Percentiles rank a stretch among this genome's conserved stretches.
Evolutionary conservation across 352 stramenopile species (phyloP).

Genomic region (Globisporangium nunn): DNA sequence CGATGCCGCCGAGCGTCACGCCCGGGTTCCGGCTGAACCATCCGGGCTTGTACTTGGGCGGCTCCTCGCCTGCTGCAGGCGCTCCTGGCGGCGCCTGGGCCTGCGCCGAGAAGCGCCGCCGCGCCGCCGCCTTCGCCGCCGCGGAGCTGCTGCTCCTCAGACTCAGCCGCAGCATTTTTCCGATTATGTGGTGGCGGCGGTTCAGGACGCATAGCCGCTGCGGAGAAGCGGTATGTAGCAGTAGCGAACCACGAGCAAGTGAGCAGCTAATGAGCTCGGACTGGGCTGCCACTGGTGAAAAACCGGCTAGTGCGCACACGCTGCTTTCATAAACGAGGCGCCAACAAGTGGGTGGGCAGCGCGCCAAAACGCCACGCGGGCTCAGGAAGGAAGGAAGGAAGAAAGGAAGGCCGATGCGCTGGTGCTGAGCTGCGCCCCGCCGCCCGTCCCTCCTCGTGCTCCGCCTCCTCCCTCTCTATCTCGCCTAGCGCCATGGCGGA

Average conservation of each 20-base stretch:
- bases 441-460: too few species aligned
- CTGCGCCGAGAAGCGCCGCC: not conserved
- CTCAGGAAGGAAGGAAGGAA: not conserved
- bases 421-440: not conserved
- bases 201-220: not conserved
- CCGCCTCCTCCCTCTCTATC: not conserved
- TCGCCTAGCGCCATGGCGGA: slow-evolving; percentile 14
- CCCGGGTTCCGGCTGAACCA: slow-evolving; percentile 84
- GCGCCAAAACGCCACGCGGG: not conserved
- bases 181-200: not conserved
- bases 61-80: slow-evolving; percentile 16
- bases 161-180: not conserved
- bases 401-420: not conserved
- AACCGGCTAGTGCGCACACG: not conserved
- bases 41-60: slow-evolving; percentile 75
- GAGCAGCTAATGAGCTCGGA: too few species aligned
- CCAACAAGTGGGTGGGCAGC: not conserved
- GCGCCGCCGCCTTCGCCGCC: not conserved
- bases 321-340: too few species aligned
- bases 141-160: not conserved
- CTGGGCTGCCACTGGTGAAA: too few species aligned
- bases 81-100: not conserved
- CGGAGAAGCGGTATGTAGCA: not conserved
- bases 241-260: not conserved
- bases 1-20: slow-evolving; percentile 61